phyloP scores from a whole-genome alignment of 2,329 filamentous ascomycete species.

The Metarhizium robertsii region DNA sequence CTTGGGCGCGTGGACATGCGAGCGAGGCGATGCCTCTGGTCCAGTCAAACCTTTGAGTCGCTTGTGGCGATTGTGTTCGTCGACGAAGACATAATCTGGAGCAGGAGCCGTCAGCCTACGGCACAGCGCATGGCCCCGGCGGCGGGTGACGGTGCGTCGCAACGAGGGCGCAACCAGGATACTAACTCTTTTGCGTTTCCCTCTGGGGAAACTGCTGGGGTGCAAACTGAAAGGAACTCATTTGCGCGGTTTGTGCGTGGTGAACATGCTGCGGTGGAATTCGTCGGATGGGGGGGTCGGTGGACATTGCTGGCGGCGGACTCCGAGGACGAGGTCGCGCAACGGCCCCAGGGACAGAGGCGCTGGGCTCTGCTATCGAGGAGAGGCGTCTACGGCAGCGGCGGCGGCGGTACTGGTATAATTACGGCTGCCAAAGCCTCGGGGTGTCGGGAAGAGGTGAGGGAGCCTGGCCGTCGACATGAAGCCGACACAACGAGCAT shows the following conservation, averaged over 20 bases:
- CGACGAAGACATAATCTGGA: constrained; percentile 94
- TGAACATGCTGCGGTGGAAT: constrained; percentile 51
- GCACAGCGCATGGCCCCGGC: neutral
- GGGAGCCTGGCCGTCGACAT: constrained; percentile 16
- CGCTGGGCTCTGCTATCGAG: neutral
- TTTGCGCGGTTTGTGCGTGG: constrained; percentile 36
- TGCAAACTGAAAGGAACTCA: constrained; percentile 71
- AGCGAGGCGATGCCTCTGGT: too few relatives aligned
- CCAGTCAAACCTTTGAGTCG: constrained; percentile 68
- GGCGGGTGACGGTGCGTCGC: neutral
- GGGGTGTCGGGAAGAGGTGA: neutral
- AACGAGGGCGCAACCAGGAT: constrained; percentile 13
- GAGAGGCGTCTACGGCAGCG: neutral
- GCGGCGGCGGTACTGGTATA: constrained; percentile 1
- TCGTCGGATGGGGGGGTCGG: constrained; percentile 49
- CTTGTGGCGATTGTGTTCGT: constrained; percentile 97
- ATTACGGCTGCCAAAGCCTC: neutral
- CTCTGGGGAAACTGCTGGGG: constrained; percentile 46
- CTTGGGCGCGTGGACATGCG: neutral
- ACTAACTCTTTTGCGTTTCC: constrained; percentile 77
- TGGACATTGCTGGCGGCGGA: constrained; percentile 41
- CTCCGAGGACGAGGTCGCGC: constrained; percentile 1
- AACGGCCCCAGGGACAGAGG: neutral
- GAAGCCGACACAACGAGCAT: constrained; percentile 14
- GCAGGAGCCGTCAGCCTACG: constrained; percentile 1